Base-by-base conservation (phyloP, 2,329 filamentous ascomycete genomes). In the Macrophomina pseudophaseolina region DNA sequence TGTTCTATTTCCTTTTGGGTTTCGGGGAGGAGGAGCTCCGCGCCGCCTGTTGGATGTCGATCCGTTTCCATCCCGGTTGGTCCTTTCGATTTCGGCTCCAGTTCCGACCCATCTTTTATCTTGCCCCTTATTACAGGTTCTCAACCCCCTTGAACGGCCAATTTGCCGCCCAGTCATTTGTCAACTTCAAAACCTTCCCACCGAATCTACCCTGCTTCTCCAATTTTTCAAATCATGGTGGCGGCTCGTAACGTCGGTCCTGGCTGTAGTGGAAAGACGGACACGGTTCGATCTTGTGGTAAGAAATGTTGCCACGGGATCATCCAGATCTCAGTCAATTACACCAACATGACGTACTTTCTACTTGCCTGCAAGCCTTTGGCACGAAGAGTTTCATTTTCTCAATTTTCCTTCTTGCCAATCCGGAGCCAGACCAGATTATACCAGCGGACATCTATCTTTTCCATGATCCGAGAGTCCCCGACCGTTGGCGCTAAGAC, bases 341-440 rank as follows among this genome's bases (percentile, higher is more conserved):
- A 58, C 53, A 32, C 35, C 53, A 58, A 16, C 35, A 44, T 58
- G 53, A 44, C 53, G 53, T 42, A 53, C 16, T 16, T 9, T 18
- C 23, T 18, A 32, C 35, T 53, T 53, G 5, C 51, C 14, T 35
- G 6, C 49, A 12, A 23, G 23, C 23, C 23, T 23, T 23, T 23
- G 23, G 23, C 23, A 23, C 23, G 23, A 23, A 23, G 23, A 23
- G 16, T 9, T 30, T 12, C 18, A 11, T 12, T 2, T 44, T 51
- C 28, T 16, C 48, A 7, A 9, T 51, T 12, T 3, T 9, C 48
- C 23, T 30, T 30, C 18, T n/a, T 48, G 48, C 4, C 11, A 30
- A 28, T 30, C 5, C 48, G 7, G 18, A 11, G 23, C 8, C 42
- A 16, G 11, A 44, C 42, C 42, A 44, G 16, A 16, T 12, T 44